phyloP scores from a whole-genome alignment of 1,139 yeast species.

The Insectozyma bohioensis region DNA sequence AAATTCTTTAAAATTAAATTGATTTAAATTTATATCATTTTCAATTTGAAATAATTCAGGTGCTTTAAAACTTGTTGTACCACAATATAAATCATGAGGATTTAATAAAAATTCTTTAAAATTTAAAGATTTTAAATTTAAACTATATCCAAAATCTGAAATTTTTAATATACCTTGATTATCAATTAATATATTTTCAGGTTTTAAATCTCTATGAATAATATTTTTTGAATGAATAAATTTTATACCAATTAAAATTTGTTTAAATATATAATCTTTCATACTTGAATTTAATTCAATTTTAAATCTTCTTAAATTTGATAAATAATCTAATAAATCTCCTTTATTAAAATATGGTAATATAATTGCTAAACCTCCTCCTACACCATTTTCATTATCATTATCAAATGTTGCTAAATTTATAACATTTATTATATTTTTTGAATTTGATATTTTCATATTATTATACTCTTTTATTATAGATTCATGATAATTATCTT shows the following conservation, averaged over 20 bases:
- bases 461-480: constrained; percentile 33
- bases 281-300: constrained; percentile 29
- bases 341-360: constrained; percentile 48
- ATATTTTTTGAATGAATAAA: constrained; percentile 44
- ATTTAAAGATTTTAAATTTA: constrained; percentile 25
- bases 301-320: constrained; percentile 35
- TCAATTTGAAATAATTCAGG: constrained; percentile 48
- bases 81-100: constrained; percentile 35
- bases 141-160: constrained; percentile 54
- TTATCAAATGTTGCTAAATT: constrained; percentile 21
- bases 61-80: constrained; percentile 56
- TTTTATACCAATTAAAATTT: constrained; percentile 45
- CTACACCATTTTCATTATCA: constrained; percentile 20
- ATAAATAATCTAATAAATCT: constrained; percentile 45
- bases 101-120: constrained; percentile 19
- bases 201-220: constrained; percentile 56
- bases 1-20: constrained; percentile 10
- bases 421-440: constrained; percentile 29
- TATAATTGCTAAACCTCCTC: constrained; percentile 29
- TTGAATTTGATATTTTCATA: constrained; percentile 27
- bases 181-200: constrained; percentile 53
- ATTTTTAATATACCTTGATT: constrained; percentile 44
- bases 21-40: constrained; percentile 10
- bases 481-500: constrained; percentile 16
- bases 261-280: constrained; percentile 49